Evolutionary conservation across 768 basidiomycete genomes (phyloP), one percentile per base, ranked within the genome.

Genomic region (Tulasnella sp.): DNA sequence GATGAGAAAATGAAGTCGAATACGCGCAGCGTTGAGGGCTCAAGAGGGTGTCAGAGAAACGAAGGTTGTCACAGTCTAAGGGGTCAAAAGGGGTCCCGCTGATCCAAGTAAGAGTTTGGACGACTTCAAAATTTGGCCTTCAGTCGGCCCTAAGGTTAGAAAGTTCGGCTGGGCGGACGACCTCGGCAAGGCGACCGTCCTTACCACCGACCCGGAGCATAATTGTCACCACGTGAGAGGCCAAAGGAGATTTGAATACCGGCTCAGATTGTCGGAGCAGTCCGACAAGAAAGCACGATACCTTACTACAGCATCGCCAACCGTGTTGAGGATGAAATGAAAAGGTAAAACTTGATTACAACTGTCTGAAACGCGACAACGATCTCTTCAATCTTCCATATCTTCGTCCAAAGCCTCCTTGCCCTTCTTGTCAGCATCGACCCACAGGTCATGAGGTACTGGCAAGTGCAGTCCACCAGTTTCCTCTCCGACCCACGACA

Each of bases 401-500:
- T 72, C 71, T 65, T 72, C 71, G 44, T 72, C 71, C 44, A 99
- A 79, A 42, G 90, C 88, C 62, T 89, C 92, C 83, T 91, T 94
- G 22, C 95, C 97, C 79, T 90, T 89, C 72, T 83, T 83, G 79
- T 97, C 92, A 36, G 95, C 97, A 78, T 95, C 94, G 29, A 86
- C 86, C 59, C 89, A 83, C 73, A 98, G 82, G 37, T 95, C 95
- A 74, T 86, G 86, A 63, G 97, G 97, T 70, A 99, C 93, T 32
- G 88, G 86, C 32, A 87, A 84, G 80, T 98, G 95, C 64, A 89
- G 79, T 69, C 88, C 88, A 36, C 88, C 87, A 37, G 90, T 92
- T 81, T 96, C 93, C 39, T 87, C 85, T 42, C 94, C 88, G 73
- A 98, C 89, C 97, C 97, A 99, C 40, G 95, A 92, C 86, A 99